phyloP scores from a whole-genome alignment of 2,329 filamentous ascomycete species.

The Xenoacremonium recifei region DNA sequence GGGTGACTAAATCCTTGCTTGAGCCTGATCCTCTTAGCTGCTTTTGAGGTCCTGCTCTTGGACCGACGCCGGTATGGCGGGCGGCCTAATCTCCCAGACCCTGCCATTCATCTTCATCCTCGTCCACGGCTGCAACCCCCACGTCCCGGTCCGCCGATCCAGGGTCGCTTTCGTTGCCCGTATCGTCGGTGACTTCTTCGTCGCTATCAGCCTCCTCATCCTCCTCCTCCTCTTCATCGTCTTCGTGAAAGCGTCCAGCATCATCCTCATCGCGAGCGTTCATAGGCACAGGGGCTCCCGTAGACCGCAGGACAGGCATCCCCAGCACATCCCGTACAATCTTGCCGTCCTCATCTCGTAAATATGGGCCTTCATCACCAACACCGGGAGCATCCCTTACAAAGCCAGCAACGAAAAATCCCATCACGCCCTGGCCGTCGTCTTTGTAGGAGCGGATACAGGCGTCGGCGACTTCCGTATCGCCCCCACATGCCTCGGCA shows the following conservation, averaged over 20 bases:
- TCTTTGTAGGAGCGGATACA: slow-evolving; percentile 82
- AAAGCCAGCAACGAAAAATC: slow-evolving; percentile 93
- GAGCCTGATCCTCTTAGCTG: background rate
- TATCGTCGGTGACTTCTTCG: slow-evolving; percentile 5
- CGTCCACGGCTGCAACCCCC: slow-evolving; percentile 6
- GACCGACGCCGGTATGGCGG: slow-evolving; percentile 1
- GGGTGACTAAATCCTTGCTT: background rate
- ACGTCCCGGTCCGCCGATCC: slow-evolving; percentile 16
- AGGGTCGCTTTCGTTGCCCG: slow-evolving; percentile 8
- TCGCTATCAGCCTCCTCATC: slow-evolving; percentile 14
- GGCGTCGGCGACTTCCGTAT: slow-evolving; percentile 61
- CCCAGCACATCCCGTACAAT: slow-evolving; percentile 43
- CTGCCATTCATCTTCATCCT: slow-evolving; percentile 23
- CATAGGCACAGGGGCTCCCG: slow-evolving; percentile 30
- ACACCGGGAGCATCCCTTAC: slow-evolving; percentile 35
- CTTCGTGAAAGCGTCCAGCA: slow-evolving; percentile 19
- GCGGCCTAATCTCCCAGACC: slow-evolving; percentile 23
- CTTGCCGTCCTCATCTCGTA: slow-evolving; percentile 54
- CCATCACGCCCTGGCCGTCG: slow-evolving; percentile 82
- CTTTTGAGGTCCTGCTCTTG: background rate
- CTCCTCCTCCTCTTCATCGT: slow-evolving; percentile 18
- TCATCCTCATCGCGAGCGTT: slow-evolving; percentile 14
- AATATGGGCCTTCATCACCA: slow-evolving; percentile 46
- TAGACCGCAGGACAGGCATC: slow-evolving; percentile 36
- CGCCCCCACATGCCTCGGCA: slow-evolving; percentile 45